Conservation (phyloP, 2,329 filamentous ascomycete species). For the Pseudodiploospora longispora region DNA sequence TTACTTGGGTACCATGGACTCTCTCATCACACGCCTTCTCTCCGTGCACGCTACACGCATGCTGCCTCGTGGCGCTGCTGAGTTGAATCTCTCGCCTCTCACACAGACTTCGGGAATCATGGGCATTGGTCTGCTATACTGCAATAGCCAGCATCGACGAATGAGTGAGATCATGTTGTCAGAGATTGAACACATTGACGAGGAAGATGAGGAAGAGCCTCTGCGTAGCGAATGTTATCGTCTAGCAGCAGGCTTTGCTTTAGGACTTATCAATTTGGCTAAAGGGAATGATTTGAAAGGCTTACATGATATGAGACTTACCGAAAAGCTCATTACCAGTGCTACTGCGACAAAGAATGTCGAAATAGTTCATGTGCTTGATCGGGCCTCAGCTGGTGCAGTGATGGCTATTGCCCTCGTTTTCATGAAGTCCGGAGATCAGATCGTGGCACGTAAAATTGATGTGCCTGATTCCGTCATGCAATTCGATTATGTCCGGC, state of each 20-base stretch:
- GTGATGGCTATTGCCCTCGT: slow-evolving; percentile 85
- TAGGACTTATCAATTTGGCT: slow-evolving; percentile 90
- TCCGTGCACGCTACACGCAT: slow-evolving; percentile 95
- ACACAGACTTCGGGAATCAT: slow-evolving; percentile 96
- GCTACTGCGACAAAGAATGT: slow-evolving; percentile 87
- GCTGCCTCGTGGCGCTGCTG: slow-evolving; percentile 84
- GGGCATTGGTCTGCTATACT: slow-evolving; percentile 92
- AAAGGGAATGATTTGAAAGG: slow-evolving; percentile 83
- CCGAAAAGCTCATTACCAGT: slow-evolving; percentile 77
- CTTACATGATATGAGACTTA: slow-evolving; percentile 86
- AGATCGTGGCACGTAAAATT: slow-evolving; percentile 79
- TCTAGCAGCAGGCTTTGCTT: slow-evolving; percentile 82
- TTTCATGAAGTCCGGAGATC: slow-evolving; percentile 94
- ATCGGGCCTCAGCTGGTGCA: slow-evolving; percentile 87
- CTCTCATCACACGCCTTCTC: slow-evolving; percentile 80
- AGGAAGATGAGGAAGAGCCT: slow-evolving; percentile 73
- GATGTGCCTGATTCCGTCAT: slow-evolving; percentile 84
- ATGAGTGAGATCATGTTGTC: slow-evolving; percentile 99
- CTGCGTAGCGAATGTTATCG: slow-evolving; percentile 94
- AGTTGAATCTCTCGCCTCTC: slow-evolving; percentile 84
- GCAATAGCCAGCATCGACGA: slow-evolving; percentile 87
- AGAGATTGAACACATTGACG: slow-evolving; percentile 82
- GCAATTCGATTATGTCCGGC: slow-evolving; percentile 92
- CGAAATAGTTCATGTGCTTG: slow-evolving; percentile 83
- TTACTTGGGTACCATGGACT: slow-evolving; percentile 95